Base-by-base conservation (phyloP, 2,329 filamentous ascomycete species). In the Coleophoma crateriformis region DNA sequence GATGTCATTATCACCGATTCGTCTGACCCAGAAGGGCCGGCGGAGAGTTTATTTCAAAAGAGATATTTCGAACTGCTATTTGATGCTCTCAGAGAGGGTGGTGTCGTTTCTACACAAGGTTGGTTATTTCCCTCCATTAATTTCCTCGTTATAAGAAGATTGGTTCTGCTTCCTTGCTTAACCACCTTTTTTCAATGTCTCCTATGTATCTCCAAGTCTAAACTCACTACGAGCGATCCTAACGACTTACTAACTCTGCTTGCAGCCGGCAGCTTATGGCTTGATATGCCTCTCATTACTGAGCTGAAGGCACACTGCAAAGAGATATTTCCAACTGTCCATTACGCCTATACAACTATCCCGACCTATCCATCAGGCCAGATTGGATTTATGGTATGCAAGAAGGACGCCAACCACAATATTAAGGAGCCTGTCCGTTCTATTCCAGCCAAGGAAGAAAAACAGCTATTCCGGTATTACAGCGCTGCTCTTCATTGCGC, bases 71-170 rank as follows among this genome's bases (percentile, higher is more conserved):
- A 96, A 80, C 85, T 99, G 61, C 82, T 97, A 55, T 79, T 87
- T 71, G 88, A 85, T 66, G 94, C 94, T 64, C 84, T 97, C 63
- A 85, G 88, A 61, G 90, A 95, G 65, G 92, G 91, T 74, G 94
- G 94, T 77, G 90, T 99, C 68, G 97, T 99, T 76, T 94, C 90
- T 74, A 99, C 94, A 69, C 94, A 99, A 96, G 94, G 94, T 99
- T 95, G 90, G 95, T 90, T 82, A 90, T 89, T 79, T 84, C 85
- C 84, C 81, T 82, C 77, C 79, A 57, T 62, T 50, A 48, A 54
- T 55, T 58, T 52, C 50, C 47, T 22, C 46, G 5, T 7, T 27
- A 7, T 10, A 3, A 3, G 7, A 17, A 27, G n/a, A 12, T 5
- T 15, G 33, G 27, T n/a, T 20, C 33, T 41, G 10, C n/a, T 20